Evolutionary conservation across 2,329 filamentous ascomycete species (phyloP), one percentile per base, ranked within the genome.

Genomic region (Dichotomopilus funicola): DNA sequence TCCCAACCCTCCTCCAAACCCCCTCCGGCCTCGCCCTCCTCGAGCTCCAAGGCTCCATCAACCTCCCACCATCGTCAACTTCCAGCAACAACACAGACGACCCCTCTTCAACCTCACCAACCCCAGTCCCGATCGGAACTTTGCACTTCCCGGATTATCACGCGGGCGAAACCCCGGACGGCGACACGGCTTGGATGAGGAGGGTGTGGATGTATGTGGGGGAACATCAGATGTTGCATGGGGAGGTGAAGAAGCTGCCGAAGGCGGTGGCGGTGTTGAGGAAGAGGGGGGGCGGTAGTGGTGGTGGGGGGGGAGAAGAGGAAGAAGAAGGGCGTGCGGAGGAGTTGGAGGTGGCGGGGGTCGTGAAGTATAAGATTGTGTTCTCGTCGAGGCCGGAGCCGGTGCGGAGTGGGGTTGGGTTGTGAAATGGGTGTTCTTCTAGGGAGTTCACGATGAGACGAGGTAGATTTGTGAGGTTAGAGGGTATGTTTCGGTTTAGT

Each of bases 41-140:
- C 55, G 94, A 97, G 73, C 82, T 99, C 11, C 94, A 99, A 75
- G 94, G 91, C 59, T 89, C 83, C 11, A 86, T 99, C 72, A 92
- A 96, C 70, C 76, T 91, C 1, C 85, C 89, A 6, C 60, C 67
- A 27, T 46, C 46, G 12, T 49, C 66, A 5, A 27, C 19, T 27
- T 27, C 59, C 71, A 66, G 68, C 13, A 58, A 67, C 2, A 64
- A 70, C 34, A 9, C 45, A 2, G 13, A 4, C 12, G 34, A 8
- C 46, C 37, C 37, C 37, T 40, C 37, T 40, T n/a, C 44, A 46
- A 12, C 44, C 11, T 4, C 7, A 19, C 27, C 49, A 13, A 10
- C 12, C 19, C 19, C 19, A 27, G 53, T 75, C 2, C 66, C 71
- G 5, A 70, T 80, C 35, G 77, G 72, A 59, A 70, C 70, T 8